phyloP scores from a whole-genome alignment of 306 rosid genomes.

The Cucurbita pepo region DNA sequence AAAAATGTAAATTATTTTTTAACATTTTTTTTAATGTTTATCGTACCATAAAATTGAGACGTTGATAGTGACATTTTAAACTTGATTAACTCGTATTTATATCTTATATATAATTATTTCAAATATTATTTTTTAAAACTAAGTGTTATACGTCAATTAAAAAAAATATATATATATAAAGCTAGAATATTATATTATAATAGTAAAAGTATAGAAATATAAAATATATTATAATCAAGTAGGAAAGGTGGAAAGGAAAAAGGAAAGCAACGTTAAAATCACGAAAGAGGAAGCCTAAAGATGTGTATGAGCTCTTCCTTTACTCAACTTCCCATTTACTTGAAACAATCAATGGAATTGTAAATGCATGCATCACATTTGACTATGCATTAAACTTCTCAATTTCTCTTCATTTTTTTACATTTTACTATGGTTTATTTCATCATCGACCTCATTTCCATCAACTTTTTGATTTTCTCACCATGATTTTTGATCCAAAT shows the following conservation, averaged over 20 bases:
- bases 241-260: not conserved
- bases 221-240: not conserved
- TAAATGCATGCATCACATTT: not conserved
- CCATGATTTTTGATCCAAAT: too few species aligned
- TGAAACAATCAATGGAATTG: not conserved
- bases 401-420: not conserved
- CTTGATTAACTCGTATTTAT: not conserved
- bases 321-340: not conserved
- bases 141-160: too few species aligned
- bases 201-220: not conserved
- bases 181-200: too few species aligned
- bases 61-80: too few species aligned
- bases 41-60: too few species aligned
- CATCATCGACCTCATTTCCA: too few species aligned
- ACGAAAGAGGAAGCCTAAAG: not conserved
- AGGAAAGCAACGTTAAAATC: not conserved
- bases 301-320: not conserved
- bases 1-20: too few species aligned
- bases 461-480: not conserved
- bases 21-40: too few species aligned
- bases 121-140: too few species aligned
- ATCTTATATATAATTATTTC: too few species aligned
- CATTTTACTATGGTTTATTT: not conserved
- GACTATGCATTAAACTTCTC: not conserved
- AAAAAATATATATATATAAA: too few species aligned